Base-by-base conservation (phyloP, 2,329 filamentous ascomycete species). In the Paracorniculantispora psalliotae region DNA sequence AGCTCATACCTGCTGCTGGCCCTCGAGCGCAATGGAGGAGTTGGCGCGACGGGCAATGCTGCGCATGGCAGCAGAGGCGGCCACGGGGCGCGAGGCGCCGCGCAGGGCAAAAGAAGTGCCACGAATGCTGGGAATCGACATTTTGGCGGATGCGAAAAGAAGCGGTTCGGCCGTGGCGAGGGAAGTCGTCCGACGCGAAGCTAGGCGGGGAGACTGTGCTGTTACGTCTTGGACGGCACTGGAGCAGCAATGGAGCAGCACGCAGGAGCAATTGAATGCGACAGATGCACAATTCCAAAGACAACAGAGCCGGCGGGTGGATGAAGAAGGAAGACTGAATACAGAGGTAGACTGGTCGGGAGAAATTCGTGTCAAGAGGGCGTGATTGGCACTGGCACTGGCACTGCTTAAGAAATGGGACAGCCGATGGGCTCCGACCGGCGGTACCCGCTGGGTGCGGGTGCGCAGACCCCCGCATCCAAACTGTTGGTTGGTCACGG, bases 1-100 rank as follows among this genome's bases (percentile, higher is more conserved):
- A 44, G 19, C 28, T 46, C 76, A 44, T 67, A 87, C 84, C 76
- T 80, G 78, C 67, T 87, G 84, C 71, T 87, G 84, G 63, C 79
- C 76, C 59, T 87, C 84, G 58, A 76, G 69, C 37, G 73, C 70
- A 57, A 76, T 67, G 51, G 81, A 80, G 44, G 81, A 81, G 59
- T 79, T 73, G 37, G 68, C 67, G 66, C 75, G 74, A 63, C 67
- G 72, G 62, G 70, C 66, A 57, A 63, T 61, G 64, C 61, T 64
- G 61, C 54, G 64, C 60, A 50, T 61, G 35, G 54, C 59, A 51
- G 65, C 63, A 43, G 63, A 60, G 41, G 64, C 62, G 23, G 67
- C 61, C 43, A 67, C 62, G 12, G 67, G 67, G 61, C 67, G 70
- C 56, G 72, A 73, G 69, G 74, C 68, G 70, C 68, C 71, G 64